phyloP scores from a whole-genome alignment of 345 rosid species.

The Viola odorata region DNA sequence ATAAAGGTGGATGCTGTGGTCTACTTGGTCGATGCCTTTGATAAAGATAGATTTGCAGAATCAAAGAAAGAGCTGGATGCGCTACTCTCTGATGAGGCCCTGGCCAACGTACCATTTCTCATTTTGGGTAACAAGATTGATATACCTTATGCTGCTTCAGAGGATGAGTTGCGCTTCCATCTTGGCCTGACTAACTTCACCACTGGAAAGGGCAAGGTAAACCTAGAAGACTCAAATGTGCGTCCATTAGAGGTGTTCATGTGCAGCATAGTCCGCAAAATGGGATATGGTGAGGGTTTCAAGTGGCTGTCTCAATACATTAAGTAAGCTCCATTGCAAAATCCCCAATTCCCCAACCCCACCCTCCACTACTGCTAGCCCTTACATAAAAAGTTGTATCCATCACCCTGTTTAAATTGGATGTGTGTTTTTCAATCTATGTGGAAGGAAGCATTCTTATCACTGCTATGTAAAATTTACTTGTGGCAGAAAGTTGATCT shows the following conservation, averaged over 20 bases:
- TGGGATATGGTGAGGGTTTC: conserved; percentile 84
- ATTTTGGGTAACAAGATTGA: conserved; percentile 78
- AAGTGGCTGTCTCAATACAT: conserved; percentile 72
- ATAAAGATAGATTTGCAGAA: conserved; percentile 66
- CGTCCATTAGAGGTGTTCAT: conserved; percentile 74
- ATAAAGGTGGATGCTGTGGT: conserved; percentile 74
- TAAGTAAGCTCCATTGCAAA: conserved; percentile 27
- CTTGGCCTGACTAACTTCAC: conserved; percentile 71
- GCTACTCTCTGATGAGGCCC: conserved; percentile 59
- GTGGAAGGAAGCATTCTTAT: conserved; percentile 26
- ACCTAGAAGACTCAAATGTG: conserved; percentile 36
- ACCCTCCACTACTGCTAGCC: neutral
- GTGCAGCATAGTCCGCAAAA: conserved; percentile 83
- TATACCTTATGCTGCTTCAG: conserved; percentile 70
- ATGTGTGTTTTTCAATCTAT: conserved; percentile 26
- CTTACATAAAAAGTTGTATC: conserved; percentile 11
- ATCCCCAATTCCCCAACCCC: neutral
- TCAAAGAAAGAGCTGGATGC: conserved; percentile 67
- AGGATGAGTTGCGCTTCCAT: conserved; percentile 56
- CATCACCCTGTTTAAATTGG: conserved; percentile 21
- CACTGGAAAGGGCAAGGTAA: conserved; percentile 62
- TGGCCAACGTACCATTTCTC: conserved; percentile 56
- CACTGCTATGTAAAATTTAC: conserved; percentile 35
- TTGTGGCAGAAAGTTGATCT: conserved; percentile 18
- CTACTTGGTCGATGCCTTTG: conserved; percentile 68